Percentiles rank a stretch among this genome's conserved stretches.
Conservation (phyloP, 2,329 filamentous ascomycete genomes). For the Cordyceps cicadae region DNA sequence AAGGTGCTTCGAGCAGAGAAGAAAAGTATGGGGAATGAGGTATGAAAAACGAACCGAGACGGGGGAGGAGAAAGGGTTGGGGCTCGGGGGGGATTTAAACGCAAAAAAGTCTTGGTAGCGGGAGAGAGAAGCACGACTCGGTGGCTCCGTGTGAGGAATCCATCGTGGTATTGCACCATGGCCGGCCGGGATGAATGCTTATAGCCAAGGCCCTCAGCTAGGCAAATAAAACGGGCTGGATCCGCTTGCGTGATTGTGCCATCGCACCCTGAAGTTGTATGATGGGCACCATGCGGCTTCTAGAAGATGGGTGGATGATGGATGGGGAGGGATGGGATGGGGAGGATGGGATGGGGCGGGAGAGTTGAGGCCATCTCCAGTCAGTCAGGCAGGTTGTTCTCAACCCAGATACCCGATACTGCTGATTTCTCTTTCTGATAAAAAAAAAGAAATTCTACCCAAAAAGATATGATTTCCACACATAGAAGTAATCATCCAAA, state of each 20-base stretch:
- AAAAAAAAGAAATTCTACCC: too few relatives aligned
- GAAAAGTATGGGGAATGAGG: neutral
- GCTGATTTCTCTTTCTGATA: too few relatives aligned
- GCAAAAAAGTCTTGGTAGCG: neutral
- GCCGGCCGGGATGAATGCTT: too few relatives aligned
- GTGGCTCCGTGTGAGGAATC: neutral
- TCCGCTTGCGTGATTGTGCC: slow-evolving; percentile 10
- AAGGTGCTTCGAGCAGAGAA: too few relatives aligned
- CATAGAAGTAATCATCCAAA: too few relatives aligned
- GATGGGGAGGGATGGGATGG: neutral
- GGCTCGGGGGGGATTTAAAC: neutral
- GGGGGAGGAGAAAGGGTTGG: neutral
- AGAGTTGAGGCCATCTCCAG: too few relatives aligned
- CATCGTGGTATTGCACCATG: slow-evolving; percentile 8
- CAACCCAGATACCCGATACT: too few relatives aligned
- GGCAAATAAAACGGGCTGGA: neutral
- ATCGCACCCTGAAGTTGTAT: slow-evolving; percentile 11
- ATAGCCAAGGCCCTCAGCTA: neutral
- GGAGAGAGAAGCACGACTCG: neutral
- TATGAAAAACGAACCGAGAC: neutral
- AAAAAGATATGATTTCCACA: neutral
- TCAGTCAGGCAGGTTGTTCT: too few relatives aligned
- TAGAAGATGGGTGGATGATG: neutral
- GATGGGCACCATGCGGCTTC: neutral
- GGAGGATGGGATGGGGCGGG: neutral